Conservation (phyloP, 768 basidiomycete genomes). For the Clitopilus hobsonii region DNA sequence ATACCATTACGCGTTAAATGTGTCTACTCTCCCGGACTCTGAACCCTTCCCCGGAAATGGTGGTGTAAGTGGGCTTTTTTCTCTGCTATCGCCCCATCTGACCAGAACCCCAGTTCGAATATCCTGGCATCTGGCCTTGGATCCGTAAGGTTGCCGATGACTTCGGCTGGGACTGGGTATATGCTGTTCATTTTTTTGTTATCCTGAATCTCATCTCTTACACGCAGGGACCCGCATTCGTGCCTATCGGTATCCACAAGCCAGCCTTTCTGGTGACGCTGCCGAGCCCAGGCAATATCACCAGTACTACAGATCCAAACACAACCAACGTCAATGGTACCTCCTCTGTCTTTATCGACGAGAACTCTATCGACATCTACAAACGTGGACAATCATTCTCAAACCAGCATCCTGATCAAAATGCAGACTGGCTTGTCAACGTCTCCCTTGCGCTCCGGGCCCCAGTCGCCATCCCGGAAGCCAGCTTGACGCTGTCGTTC, state of each 20-base stretch:
- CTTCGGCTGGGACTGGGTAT: constrained; percentile 62
- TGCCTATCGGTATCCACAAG: constrained; percentile 50
- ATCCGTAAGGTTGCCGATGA: constrained; percentile 49
- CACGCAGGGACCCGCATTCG: constrained; percentile 50
- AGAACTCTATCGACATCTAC: constrained; percentile 50
- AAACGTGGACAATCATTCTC: constrained; percentile 46
- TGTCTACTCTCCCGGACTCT: constrained; percentile 42
- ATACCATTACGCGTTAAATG: constrained; percentile 48
- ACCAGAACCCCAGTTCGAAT: constrained; percentile 37
- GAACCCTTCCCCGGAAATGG: constrained; percentile 35
- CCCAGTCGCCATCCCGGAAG: constrained; percentile 23
- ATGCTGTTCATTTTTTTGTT: neutral
- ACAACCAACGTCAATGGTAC: constrained; percentile 13
- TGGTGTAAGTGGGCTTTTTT: constrained; percentile 19
- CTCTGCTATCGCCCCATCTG: neutral
- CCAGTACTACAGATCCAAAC: constrained; percentile 20
- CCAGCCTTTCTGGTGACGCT: constrained; percentile 50
- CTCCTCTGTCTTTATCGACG: constrained; percentile 41
- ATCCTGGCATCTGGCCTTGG: constrained; percentile 41
- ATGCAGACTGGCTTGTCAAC: constrained; percentile 52
- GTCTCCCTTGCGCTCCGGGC: constrained; percentile 48
- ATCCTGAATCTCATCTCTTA: neutral
- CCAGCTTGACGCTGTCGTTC: constrained; percentile 37
- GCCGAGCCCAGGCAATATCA: constrained; percentile 15
- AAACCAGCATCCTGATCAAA: constrained; percentile 33